Base-by-base conservation (phyloP, 2,329 filamentous ascomycete species). In the Ophiocordyceps australis region DNA sequence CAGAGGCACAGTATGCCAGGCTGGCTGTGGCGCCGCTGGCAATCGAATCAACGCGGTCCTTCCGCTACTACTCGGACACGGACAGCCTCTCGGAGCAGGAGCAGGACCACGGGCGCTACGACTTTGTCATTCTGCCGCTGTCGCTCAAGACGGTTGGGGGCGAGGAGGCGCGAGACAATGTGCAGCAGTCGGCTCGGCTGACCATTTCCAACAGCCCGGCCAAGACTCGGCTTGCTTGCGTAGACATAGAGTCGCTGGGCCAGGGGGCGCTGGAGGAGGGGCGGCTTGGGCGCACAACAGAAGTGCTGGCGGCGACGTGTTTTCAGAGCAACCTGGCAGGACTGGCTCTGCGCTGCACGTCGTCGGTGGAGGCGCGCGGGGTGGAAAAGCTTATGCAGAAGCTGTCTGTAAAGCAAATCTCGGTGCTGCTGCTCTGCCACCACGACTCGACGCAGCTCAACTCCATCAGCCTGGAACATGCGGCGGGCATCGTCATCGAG, bases 401-500 rank as follows among this genome's bases (percentile, higher is more conserved):
- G 17, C 27, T 36, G 3, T 28, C 26, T 12, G 13, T n/a, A 6
- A 22, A 23, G n/a, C 21, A 23, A 7, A 14, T 34, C 7, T 28
- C 38, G 4, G 30, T 38, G 11, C 19, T 46, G 3, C 26, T 42
- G 11, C 20, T 45, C 9, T 31, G 32, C 12, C 25, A 36, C 26
- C 38, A 45, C 16, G 36, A 41, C 14, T 30, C 19, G 11, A 21
- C 19, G 4, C 13, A 35, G 2, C 28, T 40, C 14, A 31, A 36
- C 9, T 22, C 28, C 2, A 27, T 53, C 8, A 40, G 45, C 32
- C 32, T 54, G 15, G 36, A 38, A 2, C 30, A 45, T 5, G 33
- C 55, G 12, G 36, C 40, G 3, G 55, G 55, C 4, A 28, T 57
- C 20, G 45, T 58, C 24, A 43, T 56, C 18, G 45, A 52, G 27